Base-by-base conservation (phyloP, 805 yeast genomes). In the Myxozyma monticola region DNA sequence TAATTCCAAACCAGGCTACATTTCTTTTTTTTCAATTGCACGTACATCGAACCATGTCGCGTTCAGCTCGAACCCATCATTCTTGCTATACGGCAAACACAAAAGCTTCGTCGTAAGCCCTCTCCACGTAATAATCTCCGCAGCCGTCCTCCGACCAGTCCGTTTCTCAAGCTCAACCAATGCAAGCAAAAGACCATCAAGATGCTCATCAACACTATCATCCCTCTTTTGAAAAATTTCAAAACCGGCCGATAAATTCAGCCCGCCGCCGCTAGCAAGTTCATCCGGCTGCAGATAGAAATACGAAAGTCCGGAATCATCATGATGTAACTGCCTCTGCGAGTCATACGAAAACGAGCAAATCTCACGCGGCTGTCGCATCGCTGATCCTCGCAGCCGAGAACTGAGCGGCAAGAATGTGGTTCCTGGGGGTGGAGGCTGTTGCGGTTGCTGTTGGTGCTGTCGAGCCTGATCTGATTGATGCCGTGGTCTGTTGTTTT, bases 101-200 rank as follows among this genome's bases (percentile, higher is more conserved):
- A 93, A 70, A 31, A 91, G 68, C 50, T 79, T 78, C 28, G 89
- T 82, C 81, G 91, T 79, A 30, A 88, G 68, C 0, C 97, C 98
- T 60, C 97, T 75, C 77, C 87, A 88, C 0, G 96, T 82, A 20
- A 93, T 72, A 26, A 93, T 76, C 60, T 88, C 86, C 1, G 79
- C 78, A 25, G 77, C 76, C 10, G 50, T 42, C 1, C 79, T 63
- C 1, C 78, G 62, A 0, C 73, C 73, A 4, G 70, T 67, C 15
- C 62, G 61, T 17, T 68, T 63, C 66, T 93, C 98, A 60, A 78
- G 71, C 4, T 69, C 59, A 53, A 73, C 69, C 5, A 93, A 62
- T 0, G 86, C 79, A 25, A 64, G 60, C 33, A 93, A 67, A 4
- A 85, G 68, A 0, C 83, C 80, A 37, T 76, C 74, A 46, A 90